phyloP scores from a whole-genome alignment of 2,329 filamentous ascomycete genomes.

The Didymosphaeria variabile region DNA sequence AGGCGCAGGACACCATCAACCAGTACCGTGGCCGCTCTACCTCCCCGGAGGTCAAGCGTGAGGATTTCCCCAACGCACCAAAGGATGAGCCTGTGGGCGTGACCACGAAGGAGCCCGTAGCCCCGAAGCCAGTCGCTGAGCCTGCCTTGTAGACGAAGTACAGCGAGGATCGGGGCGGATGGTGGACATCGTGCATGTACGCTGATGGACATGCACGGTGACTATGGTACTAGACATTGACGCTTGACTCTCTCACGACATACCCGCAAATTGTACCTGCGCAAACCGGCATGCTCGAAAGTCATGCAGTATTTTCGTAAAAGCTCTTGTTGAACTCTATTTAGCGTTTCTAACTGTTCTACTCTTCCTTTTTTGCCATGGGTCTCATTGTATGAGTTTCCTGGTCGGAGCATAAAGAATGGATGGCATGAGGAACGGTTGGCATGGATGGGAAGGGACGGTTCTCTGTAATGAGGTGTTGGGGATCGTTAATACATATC shows the following conservation, averaged over 20 bases:
- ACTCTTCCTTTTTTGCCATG: conserved; percentile 21
- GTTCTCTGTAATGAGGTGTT: conserved; percentile 28
- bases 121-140: conserved; percentile 27
- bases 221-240: conserved; percentile 33
- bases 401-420: conserved; percentile 23
- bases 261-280: conserved; percentile 39
- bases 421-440: conserved; percentile 22
- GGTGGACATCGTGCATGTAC: conserved; percentile 6
- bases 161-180: not conserved
- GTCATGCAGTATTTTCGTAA: conserved; percentile 39
- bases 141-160: conserved; percentile 34
- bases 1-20: conserved; percentile 63
- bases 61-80: conserved; percentile 42
- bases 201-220: conserved; percentile 31
- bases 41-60: conserved; percentile 49
- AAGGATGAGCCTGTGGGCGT: conserved; percentile 29
- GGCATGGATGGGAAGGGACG: conserved; percentile 13
- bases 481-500: conserved; percentile 27
- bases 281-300: conserved; percentile 20
- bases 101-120: conserved; percentile 23
- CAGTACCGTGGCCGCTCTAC: conserved; percentile 49
- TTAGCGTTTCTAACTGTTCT: conserved; percentile 34
- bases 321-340: conserved; percentile 34
- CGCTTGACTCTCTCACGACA: conserved; percentile 29
- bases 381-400: conserved; percentile 20